Percentiles rank a stretch among this genome's conserved stretches.
Evolutionary conservation across 805 yeast species (phyloP).

Genomic region (Henningerozyma blattae): DNA sequence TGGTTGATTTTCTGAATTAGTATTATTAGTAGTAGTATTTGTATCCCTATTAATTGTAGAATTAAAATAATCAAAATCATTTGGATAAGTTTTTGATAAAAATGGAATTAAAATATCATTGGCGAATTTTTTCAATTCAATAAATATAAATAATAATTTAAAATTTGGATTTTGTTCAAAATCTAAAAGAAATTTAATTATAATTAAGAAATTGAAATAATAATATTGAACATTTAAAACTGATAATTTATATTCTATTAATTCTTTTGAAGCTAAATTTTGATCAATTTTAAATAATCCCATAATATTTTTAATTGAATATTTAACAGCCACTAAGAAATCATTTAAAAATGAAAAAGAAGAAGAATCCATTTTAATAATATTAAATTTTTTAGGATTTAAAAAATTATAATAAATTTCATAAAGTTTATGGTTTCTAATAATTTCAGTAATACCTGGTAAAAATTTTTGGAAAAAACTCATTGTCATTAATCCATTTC

Average conservation of each 20-base stretch:
- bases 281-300: slow-evolving; percentile 11
- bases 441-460: slow-evolving; percentile 14
- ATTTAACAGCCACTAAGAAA: slow-evolving; percentile 21
- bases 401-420: slow-evolving; percentile 14
- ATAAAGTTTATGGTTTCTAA: slow-evolving; percentile 14
- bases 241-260: slow-evolving; percentile 14
- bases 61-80: slow-evolving; percentile 11
- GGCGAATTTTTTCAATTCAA: slow-evolving; percentile 21
- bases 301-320: slow-evolving; percentile 22
- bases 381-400: slow-evolving; percentile 11
- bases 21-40: not conserved
- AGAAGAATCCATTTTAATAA: slow-evolving; percentile 19
- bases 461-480: slow-evolving; percentile 15
- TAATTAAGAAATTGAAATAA: slow-evolving; percentile 18
- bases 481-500: slow-evolving; percentile 22
- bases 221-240: slow-evolving; percentile 22
- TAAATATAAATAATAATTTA: slow-evolving; percentile 20
- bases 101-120: slow-evolving; percentile 17
- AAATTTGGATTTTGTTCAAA: slow-evolving; percentile 25
- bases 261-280: slow-evolving; percentile 3
- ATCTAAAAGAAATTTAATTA: slow-evolving; percentile 21
- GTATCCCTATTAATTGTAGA: not conserved
- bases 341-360: slow-evolving; percentile 18
- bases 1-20: slow-evolving; percentile 1
- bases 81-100: slow-evolving; percentile 12